Evolutionary conservation across 2,329 filamentous ascomycete genomes (phyloP).

Genomic region (Ustulina deusta): DNA sequence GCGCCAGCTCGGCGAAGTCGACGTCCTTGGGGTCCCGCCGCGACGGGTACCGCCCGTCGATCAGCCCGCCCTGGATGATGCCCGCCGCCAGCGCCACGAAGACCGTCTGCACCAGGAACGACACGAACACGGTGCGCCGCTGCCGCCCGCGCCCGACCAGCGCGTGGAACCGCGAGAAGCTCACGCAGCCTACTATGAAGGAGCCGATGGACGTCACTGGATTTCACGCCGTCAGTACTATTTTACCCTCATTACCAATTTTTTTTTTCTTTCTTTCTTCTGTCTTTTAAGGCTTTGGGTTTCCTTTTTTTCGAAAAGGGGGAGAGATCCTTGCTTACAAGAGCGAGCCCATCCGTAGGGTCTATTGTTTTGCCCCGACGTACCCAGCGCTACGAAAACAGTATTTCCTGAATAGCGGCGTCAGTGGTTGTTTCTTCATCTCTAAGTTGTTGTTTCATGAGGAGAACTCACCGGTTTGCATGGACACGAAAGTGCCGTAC

Average conservation of each 20-base stretch:
- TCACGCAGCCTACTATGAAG: conserved; percentile 56
- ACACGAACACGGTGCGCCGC: conserved; percentile 47
- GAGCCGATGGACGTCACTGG: conserved; percentile 56
- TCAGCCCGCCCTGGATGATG: conserved; percentile 48
- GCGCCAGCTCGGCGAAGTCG: conserved; percentile 47
- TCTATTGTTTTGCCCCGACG: conserved; percentile 54
- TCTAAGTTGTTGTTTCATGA: neutral
- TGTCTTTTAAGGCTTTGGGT: neutral
- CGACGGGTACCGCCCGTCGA: conserved; percentile 49
- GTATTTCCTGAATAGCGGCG: conserved; percentile 53
- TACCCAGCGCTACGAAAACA: conserved; percentile 57
- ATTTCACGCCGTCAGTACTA: conserved; percentile 2
- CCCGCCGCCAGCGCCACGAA: conserved; percentile 46
- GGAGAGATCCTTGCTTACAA: conserved; percentile 34
- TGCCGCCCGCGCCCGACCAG: conserved; percentile 47
- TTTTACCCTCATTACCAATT: neutral
- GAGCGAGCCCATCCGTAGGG: conserved; percentile 59
- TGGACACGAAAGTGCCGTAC: conserved; percentile 58
- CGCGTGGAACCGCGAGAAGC: conserved; percentile 54
- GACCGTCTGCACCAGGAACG: conserved; percentile 48
- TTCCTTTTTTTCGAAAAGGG: neutral
- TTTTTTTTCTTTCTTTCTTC: neutral
- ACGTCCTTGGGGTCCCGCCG: conserved; percentile 42
- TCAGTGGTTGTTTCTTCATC: neutral
- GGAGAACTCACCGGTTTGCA: conserved; percentile 51